Conservation (phyloP, 225 moss, liverwort and hornwort species). For the Bryoerythrophyllum caledonicum region DNA sequence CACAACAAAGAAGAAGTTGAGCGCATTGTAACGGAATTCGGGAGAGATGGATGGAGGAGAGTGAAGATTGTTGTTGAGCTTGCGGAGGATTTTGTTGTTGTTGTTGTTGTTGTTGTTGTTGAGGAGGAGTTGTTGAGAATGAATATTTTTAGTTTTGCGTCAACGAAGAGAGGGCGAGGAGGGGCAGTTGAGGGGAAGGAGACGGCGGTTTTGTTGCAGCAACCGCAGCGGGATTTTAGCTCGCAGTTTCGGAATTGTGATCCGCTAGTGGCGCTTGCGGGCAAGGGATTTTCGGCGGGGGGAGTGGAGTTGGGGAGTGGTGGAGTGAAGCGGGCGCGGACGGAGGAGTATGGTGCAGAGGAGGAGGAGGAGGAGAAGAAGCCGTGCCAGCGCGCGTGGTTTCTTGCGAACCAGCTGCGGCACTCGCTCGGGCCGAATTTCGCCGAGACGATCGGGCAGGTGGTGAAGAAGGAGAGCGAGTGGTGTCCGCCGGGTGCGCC, state of each 20-base stretch:
- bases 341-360: conserved; percentile 22
- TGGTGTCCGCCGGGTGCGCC: conserved; percentile 25
- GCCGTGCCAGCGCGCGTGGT: conserved; percentile 33
- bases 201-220: conserved; percentile 29
- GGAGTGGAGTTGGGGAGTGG: neutral
- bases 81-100: conserved; percentile 11
- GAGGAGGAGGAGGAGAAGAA: conserved; percentile 35
- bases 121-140: conserved; percentile 35
- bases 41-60: conserved; percentile 20
- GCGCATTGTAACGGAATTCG: conserved; percentile 8
- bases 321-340: conserved; percentile 37
- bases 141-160: conserved; percentile 51
- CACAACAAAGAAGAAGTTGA: neutral
- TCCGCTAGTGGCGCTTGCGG: conserved; percentile 44
- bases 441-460: conserved; percentile 52
- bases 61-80: neutral
- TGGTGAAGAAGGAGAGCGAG: conserved; percentile 45
- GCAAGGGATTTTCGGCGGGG: conserved; percentile 16
- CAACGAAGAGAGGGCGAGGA: conserved; percentile 48
- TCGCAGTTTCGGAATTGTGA: conserved; percentile 46
- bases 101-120: neutral
- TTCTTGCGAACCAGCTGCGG: conserved; percentile 44
- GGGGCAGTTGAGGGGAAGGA: conserved; percentile 37
- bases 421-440: conserved; percentile 49
- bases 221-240: conserved; percentile 32